Percentiles rank a stretch among this genome's conserved stretches.
These are phyloP conservation scores for Metschnikowia chrysomelidarum DNA, from an alignment of 805 yeast genomes.

Conservation along the genomic window DNA sequence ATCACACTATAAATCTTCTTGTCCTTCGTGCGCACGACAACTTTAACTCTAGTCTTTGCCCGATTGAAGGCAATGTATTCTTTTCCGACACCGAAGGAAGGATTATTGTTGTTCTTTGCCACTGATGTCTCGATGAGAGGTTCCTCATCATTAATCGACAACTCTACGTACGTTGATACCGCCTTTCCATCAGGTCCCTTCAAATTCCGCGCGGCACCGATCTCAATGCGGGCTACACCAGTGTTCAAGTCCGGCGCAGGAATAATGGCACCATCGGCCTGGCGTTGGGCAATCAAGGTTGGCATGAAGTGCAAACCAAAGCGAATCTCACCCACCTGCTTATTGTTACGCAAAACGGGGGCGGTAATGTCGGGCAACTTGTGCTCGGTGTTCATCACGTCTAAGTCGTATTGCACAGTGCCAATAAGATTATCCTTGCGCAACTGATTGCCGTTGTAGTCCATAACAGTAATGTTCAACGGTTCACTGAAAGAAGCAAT, in stretches of 20 bases:
- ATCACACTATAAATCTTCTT: slow-evolving; percentile 59
- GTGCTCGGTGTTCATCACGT: slow-evolving; percentile 53
- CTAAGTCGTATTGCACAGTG: slow-evolving; percentile 68
- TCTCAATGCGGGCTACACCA: slow-evolving; percentile 76
- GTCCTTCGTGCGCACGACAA: slow-evolving; percentile 61
- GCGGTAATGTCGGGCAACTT: slow-evolving; percentile 49
- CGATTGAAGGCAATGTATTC: slow-evolving; percentile 75
- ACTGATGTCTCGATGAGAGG: slow-evolving; percentile 55
- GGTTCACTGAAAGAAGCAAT: slow-evolving; percentile 79
- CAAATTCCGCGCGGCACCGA: slow-evolving; percentile 61
- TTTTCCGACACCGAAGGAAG: slow-evolving; percentile 59
- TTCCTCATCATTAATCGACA: slow-evolving; percentile 59
- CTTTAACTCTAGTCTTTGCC: slow-evolving; percentile 64
- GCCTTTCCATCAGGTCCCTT: slow-evolving; percentile 45
- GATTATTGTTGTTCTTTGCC: slow-evolving; percentile 59
- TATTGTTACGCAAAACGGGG: slow-evolving; percentile 75
- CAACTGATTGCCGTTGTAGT: slow-evolving; percentile 61
- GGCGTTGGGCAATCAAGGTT: slow-evolving; percentile 57
- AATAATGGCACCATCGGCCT: slow-evolving; percentile 77
- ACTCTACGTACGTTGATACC: slow-evolving; percentile 63
- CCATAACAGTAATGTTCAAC: slow-evolving; percentile 66
- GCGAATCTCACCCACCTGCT: slow-evolving; percentile 70
- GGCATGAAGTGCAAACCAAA: slow-evolving; percentile 78
- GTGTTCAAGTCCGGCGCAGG: slow-evolving; percentile 93
- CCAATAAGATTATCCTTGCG: slow-evolving; percentile 84